These are phyloP conservation scores for Mortierella sp. DNA, from an alignment of 371 early-diverging fungal species.

Conservation along the genomic window DNA sequence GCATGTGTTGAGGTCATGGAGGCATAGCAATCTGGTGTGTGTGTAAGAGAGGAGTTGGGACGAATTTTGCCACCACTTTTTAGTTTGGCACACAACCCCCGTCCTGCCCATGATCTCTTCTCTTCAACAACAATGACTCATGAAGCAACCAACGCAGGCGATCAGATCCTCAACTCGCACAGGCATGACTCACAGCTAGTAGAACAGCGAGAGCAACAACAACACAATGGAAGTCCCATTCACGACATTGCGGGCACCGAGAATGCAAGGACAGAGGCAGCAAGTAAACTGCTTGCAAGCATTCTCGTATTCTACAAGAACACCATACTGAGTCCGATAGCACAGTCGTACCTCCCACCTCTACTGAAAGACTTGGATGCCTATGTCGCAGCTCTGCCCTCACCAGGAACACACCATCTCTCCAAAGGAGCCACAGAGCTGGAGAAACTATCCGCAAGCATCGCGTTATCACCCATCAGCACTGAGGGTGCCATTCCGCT, in stretches of 20 bases:
- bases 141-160: not conserved
- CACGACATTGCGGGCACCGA: too few relatives aligned
- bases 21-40: not conserved
- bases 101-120: not conserved
- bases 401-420: constrained; percentile 1
- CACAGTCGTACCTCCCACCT: not conserved
- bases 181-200: not conserved
- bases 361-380: constrained; percentile 6
- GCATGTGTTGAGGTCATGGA: constrained; percentile 16
- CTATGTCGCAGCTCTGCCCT: not conserved
- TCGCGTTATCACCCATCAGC: not conserved
- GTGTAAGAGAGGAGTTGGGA: not conserved
- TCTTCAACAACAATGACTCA: not conserved
- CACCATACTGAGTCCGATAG: not conserved
- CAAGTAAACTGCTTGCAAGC: constrained; percentile 26
- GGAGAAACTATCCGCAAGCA: constrained; percentile 7
- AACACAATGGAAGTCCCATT: not conserved
- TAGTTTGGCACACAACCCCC: not conserved
- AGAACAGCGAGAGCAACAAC: not conserved
- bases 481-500: not conserved
- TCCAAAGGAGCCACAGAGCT: constrained; percentile 2
- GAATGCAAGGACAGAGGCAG: constrained; percentile 2
- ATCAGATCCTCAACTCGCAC: not conserved
- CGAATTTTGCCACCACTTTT: constrained; percentile 19
- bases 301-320: constrained; percentile 34